These are phyloP conservation scores for Lactarius hengduanensis DNA, from an alignment of 768 basidiomycete genomes.

Conservation along the genomic window DNA sequence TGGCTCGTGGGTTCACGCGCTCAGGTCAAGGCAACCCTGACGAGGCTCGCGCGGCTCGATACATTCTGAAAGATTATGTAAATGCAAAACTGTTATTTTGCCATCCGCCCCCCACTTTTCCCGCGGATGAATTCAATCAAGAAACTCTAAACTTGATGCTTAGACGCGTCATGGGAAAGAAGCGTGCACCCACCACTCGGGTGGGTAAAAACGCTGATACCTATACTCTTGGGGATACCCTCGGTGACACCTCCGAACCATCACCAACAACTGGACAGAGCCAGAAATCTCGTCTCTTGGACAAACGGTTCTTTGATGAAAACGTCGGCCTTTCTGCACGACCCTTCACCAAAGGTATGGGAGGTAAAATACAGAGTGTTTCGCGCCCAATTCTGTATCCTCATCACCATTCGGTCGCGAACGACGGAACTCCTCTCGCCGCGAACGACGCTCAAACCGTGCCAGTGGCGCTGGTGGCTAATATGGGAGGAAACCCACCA, in stretches of 20 bases:
- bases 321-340: constrained; percentile 50
- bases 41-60: constrained; percentile 89
- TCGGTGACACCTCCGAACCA: constrained; percentile 19
- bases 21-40: constrained; percentile 97
- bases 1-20: constrained; percentile 89
- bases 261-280: constrained; percentile 32
- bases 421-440: constrained; percentile 70
- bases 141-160: constrained; percentile 63
- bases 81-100: constrained; percentile 90
- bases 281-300: constrained; percentile 67
- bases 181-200: constrained; percentile 83
- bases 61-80: constrained; percentile 95
- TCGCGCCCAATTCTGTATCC: constrained; percentile 69
- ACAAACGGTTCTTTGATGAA: constrained; percentile 78
- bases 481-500: constrained; percentile 35
- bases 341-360: constrained; percentile 63
- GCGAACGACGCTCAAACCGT: constrained; percentile 44
- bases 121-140: constrained; percentile 71
- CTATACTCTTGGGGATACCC: constrained; percentile 34
- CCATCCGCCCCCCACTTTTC: constrained; percentile 76
- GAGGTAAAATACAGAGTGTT: constrained; percentile 56
- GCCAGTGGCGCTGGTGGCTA: constrained; percentile 39
- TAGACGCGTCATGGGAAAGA: constrained; percentile 65
- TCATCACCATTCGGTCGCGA: constrained; percentile 76
- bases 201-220: constrained; percentile 85